Conservation (phyloP, 768 basidiomycete genomes). For the Phallus indusiatus region DNA sequence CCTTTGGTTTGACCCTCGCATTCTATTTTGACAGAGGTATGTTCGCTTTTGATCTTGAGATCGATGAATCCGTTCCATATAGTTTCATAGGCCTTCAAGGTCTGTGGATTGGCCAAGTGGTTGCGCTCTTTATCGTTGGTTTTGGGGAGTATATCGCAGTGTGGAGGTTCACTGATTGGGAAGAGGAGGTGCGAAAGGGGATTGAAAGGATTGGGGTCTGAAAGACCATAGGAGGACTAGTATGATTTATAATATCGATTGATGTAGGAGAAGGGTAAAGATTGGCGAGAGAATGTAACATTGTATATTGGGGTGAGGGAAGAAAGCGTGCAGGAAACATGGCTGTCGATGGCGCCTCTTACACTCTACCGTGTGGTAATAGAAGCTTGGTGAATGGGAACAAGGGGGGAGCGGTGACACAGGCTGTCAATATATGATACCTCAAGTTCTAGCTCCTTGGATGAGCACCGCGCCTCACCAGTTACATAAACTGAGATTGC, state of each 20-base stretch:
- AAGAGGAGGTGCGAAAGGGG: slow-evolving; percentile 33
- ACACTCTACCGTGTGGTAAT: too few relatives aligned
- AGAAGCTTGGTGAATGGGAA: too few relatives aligned
- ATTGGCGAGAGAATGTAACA: too few relatives aligned
- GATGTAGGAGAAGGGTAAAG: background rate
- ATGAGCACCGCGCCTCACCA: too few relatives aligned
- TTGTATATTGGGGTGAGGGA: too few relatives aligned
- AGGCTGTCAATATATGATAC: too few relatives aligned
- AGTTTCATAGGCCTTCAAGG: slow-evolving; percentile 31
- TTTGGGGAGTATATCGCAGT: slow-evolving; percentile 57
- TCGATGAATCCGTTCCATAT: slow-evolving; percentile 7
- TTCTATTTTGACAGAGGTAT: slow-evolving; percentile 22
- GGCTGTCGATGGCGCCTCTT: too few relatives aligned
- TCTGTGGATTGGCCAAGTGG: slow-evolving; percentile 57
- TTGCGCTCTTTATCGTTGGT: slow-evolving; percentile 65
- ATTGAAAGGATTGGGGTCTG: slow-evolving; percentile 7
- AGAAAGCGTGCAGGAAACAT: too few relatives aligned
- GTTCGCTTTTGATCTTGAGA: background rate
- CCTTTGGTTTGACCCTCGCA: slow-evolving; percentile 42
- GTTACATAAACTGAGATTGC: too few relatives aligned
- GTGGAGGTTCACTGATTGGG: slow-evolving; percentile 42
- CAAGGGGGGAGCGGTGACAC: too few relatives aligned
- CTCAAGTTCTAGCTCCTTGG: too few relatives aligned
- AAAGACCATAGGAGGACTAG: background rate
- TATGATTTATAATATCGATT: background rate